Base-by-base conservation (phyloP, 1,139 yeast genomes). In the Pichia terricola region DNA sequence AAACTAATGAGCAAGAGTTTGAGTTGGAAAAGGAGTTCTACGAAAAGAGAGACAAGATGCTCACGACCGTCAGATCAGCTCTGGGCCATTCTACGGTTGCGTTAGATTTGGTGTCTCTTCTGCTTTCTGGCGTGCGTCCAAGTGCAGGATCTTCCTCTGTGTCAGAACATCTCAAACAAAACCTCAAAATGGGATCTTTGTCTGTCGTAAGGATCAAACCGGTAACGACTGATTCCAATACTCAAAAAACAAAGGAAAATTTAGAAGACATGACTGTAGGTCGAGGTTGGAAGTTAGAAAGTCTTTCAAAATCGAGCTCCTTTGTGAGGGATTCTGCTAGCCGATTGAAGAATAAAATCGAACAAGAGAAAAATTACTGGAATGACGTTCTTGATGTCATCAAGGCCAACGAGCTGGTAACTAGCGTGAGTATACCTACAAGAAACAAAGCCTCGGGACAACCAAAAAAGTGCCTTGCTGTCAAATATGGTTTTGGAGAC, bases 401-500 rank as follows among this genome's bases (percentile, higher is more conserved):
- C 30, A 71, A 75, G 45, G 70, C 70, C 11, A 77, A 82, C 40
- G 96, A 88, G 56, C 81, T 83, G 1, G 65, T 89, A 22, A 81
- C 81, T 57, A 84, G 84, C 55, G 70, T 81, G 35, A 71, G 80
- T 45, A 82, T 40, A 3, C 37, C 35, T 3, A 26, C 8, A 10
- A 35, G 16, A 35, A 35, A 35, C 11, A 28, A 28, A 7, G n/a
- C n/a, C n/a, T n/a, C n/a, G n/a, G n/a, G n/a, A n/a, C n/a, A n/a
- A n/a, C n/a, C n/a, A n/a, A 48, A 42, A 68, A 73, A 25, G 68
- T 41, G 37, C 3, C 16, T 89, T 38, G 94, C 89, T 2, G 82
- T 89, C 34, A 86, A 85, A 56, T 89, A 84, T 58, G 97, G 97
- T 0, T 91, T 77, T 62, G 91, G 84, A 8, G 96, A 88, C 60